phyloP scores from a whole-genome alignment of 2,329 filamentous ascomycete species.

The Samsoniella hepiali region DNA sequence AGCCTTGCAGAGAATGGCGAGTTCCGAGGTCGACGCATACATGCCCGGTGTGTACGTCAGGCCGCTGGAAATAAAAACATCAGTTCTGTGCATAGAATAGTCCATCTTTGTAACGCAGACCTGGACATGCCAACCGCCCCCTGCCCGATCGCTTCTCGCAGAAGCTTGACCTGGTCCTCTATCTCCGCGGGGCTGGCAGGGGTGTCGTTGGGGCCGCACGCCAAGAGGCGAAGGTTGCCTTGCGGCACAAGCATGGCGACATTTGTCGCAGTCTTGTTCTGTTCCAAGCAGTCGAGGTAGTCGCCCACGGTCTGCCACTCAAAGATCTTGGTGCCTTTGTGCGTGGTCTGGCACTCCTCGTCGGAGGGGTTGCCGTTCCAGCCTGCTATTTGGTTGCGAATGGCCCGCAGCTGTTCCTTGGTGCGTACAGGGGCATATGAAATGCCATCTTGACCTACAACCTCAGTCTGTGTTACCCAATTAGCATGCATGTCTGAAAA shows the following conservation, averaged over 20 bases:
- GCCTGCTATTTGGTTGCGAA: slow-evolving; percentile 26
- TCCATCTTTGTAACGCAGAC: neutral
- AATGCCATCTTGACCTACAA: slow-evolving; percentile 27
- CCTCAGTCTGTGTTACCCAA: slow-evolving; percentile 21
- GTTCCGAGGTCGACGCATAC: slow-evolving; percentile 27
- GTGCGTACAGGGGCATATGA: slow-evolving; percentile 25
- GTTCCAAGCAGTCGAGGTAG: slow-evolving; percentile 25
- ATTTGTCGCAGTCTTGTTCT: slow-evolving; percentile 25
- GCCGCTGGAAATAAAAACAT: slow-evolving; percentile 18
- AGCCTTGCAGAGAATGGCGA: slow-evolving; percentile 23
- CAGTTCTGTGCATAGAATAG: neutral
- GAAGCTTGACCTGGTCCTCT: slow-evolving; percentile 23
- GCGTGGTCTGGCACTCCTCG: slow-evolving; percentile 23
- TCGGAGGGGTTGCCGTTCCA: slow-evolving; percentile 28
- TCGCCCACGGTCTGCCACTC: slow-evolving; percentile 26
- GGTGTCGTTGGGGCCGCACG: slow-evolving; percentile 26
- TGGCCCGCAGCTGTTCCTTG: slow-evolving; percentile 21
- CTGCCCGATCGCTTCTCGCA: slow-evolving; percentile 24
- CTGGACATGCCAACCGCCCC: slow-evolving; percentile 27
- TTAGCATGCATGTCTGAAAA: neutral
- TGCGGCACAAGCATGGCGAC: slow-evolving; percentile 27
- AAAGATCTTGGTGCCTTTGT: slow-evolving; percentile 22
- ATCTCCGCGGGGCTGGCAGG: slow-evolving; percentile 22
- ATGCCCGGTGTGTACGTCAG: slow-evolving; percentile 28
- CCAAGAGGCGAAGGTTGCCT: slow-evolving; percentile 25